These are phyloP conservation scores for Colletotrichum tabaci DNA, from an alignment of 2,329 filamentous ascomycete genomes.

Conservation along the genomic window DNA sequence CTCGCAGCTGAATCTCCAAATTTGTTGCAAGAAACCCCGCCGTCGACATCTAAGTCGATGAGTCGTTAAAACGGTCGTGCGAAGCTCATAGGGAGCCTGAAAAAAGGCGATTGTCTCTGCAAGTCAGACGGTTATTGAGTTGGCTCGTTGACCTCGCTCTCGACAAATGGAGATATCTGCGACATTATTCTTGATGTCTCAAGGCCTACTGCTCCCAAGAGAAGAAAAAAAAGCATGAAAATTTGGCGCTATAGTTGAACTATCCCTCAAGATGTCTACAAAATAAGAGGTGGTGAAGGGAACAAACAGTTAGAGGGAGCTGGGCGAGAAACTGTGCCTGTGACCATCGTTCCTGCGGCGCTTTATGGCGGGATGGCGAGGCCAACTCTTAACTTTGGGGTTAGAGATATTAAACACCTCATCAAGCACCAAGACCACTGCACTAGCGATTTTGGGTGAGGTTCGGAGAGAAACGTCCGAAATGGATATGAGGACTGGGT, in stretches of 20 bases:
- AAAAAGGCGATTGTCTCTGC: constrained; percentile 25
- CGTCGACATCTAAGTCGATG: constrained; percentile 10
- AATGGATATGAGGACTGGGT: background rate
- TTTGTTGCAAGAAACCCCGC: background rate
- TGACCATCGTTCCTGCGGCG: background rate
- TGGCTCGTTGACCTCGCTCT: background rate
- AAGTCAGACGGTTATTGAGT: background rate
- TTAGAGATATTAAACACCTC: background rate
- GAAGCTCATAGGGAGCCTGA: constrained; percentile 24
- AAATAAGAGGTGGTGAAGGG: background rate
- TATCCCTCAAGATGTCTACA: too few relatives aligned
- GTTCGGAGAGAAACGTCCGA: background rate
- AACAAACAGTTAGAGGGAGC: background rate
- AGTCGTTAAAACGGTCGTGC: constrained; percentile 14
- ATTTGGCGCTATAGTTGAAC: too few relatives aligned
- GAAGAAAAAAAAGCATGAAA: too few relatives aligned
- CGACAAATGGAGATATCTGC: background rate
- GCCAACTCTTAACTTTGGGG: background rate
- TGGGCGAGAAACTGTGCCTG: background rate
- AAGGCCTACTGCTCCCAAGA: background rate
- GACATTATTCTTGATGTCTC: background rate
- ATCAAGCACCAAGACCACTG: background rate
- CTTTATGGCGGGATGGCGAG: background rate
- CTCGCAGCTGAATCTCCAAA: background rate
- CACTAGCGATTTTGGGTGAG: background rate